A percentile compares a stretch with the other conserved stretches of the same genome.
phyloP scores from a whole-genome alignment of 1,139 yeast genomes.

The Suhomyces bokatorum region DNA sequence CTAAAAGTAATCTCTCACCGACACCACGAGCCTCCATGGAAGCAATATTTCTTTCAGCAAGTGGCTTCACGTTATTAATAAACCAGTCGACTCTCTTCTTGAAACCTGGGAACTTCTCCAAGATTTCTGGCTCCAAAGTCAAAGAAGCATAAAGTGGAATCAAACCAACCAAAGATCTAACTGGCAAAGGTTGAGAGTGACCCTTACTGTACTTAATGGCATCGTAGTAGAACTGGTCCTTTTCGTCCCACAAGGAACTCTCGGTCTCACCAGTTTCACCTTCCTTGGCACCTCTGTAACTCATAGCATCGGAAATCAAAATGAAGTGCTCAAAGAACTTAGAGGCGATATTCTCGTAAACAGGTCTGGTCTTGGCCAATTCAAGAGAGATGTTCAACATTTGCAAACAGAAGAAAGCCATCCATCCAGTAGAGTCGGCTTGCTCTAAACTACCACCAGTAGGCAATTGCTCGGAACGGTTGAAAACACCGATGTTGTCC shows the following conservation, averaged over 20 bases:
- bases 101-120: conserved; percentile 80
- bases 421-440: conserved; percentile 98
- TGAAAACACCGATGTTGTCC: conserved; percentile 92
- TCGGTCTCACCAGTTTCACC: conserved; percentile 49
- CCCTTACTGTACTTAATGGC: conserved; percentile 85
- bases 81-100: conserved; percentile 88
- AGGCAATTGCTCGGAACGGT: conserved; percentile 91
- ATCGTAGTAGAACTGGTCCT: conserved; percentile 88
- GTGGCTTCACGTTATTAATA: conserved; percentile 64
- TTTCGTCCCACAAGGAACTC: conserved; percentile 86
- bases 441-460: conserved; percentile 92
- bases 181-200: conserved; percentile 73
- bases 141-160: conserved; percentile 91
- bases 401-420: conserved; percentile 90
- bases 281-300: conserved; percentile 56
- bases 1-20: conserved; percentile 79
- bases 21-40: conserved; percentile 84
- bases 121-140: conserved; percentile 83
- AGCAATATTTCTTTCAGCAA: conserved; percentile 88
- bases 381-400: conserved; percentile 95
- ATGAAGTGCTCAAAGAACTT: conserved; percentile 94
- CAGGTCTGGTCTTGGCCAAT: conserved; percentile 80
- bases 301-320: conserved; percentile 93
- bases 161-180: conserved; percentile 87
- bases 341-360: conserved; percentile 92